Percentiles rank a stretch among this genome's conserved stretches.
phyloP scores from a whole-genome alignment of 441 rosid species.

The Gossypium davidsonii region DNA sequence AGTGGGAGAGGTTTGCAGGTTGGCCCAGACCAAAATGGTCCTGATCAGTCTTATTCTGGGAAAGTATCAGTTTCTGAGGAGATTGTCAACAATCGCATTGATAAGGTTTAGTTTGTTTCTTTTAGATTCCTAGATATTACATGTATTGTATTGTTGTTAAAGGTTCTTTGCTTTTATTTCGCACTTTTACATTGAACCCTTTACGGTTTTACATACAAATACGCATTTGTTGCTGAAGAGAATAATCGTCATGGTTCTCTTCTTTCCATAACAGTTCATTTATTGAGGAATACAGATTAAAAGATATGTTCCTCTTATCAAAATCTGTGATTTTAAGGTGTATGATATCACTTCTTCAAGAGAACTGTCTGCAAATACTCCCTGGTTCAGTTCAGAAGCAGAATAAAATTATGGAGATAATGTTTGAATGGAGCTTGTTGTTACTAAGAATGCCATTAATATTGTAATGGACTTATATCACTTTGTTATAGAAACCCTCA shows the following conservation, averaged over 20 bases:
- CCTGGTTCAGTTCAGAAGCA: neutral
- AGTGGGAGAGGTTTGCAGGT: constrained; percentile 74
- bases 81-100: constrained; percentile 39
- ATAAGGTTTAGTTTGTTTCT: constrained; percentile 42
- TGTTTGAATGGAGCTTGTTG: too few species aligned
- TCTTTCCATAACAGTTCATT: too few species aligned
- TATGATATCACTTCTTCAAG: neutral
- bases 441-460: too few species aligned
- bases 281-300: too few species aligned
- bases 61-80: constrained; percentile 59
- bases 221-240: neutral
- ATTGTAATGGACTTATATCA: too few species aligned
- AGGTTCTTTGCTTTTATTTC: neutral
- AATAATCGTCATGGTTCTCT: neutral
- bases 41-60: constrained; percentile 52
- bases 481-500: too few species aligned
- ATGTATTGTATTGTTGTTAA: neutral
- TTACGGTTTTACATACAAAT: neutral
- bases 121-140: constrained; percentile 5
- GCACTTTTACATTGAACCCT: neutral
- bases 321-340: neutral
- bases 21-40: constrained; percentile 53
- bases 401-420: neutral
- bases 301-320: too few species aligned
- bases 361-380: neutral